Evolutionary conservation across 805 yeast genomes (phyloP).

Genomic region (Starmera caribaea): DNA sequence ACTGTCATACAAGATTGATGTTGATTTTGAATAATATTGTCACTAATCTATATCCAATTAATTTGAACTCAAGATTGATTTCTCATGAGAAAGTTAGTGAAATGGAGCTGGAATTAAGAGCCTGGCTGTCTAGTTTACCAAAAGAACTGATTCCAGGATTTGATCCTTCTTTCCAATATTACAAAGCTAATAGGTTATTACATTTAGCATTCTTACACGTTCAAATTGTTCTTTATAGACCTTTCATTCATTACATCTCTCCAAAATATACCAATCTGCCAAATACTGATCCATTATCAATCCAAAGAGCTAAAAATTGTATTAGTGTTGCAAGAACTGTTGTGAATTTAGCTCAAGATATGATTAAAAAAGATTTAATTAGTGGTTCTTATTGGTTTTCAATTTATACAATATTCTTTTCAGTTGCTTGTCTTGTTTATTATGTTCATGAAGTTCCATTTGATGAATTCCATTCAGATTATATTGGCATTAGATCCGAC

Average conservation of each 20-base stretch:
- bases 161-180: conserved; percentile 53
- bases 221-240: conserved; percentile 74
- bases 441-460: conserved; percentile 53
- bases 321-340: conserved; percentile 77
- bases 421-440: conserved; percentile 78
- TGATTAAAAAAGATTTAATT: conserved; percentile 62
- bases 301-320: conserved; percentile 72
- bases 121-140: conserved; percentile 69
- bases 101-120: conserved; percentile 58
- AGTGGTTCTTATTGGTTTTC: conserved; percentile 90
- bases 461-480: conserved; percentile 40
- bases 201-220: conserved; percentile 69
- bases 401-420: conserved; percentile 79
- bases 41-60: conserved; percentile 61
- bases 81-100: conserved; percentile 37
- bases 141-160: conserved; percentile 60
- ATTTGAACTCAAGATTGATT: conserved; percentile 19
- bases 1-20: conserved; percentile 72
- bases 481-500: conserved; percentile 53
- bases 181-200: conserved; percentile 65
- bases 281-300: conserved; percentile 46
- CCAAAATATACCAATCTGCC: conserved; percentile 33
- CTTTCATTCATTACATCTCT: conserved; percentile 77
- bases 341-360: conserved; percentile 69
- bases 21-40: conserved; percentile 61